Evolutionary conservation across 1,139 yeast genomes (phyloP), one percentile per base, ranked within the genome.

Genomic region (Scheffersomyces quercinus): DNA sequence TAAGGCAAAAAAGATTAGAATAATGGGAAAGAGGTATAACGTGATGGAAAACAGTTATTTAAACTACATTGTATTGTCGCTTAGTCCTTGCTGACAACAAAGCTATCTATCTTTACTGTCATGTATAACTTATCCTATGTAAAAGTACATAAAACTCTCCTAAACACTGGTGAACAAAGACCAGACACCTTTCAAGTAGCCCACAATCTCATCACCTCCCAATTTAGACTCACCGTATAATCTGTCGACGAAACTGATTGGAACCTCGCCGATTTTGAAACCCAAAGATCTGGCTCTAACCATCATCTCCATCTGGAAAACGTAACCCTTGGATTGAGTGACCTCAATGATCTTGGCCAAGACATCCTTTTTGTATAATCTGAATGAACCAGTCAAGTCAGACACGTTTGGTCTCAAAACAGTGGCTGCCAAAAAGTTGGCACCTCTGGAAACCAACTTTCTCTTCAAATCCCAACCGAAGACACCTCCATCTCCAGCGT

Each of bases 241-340:
- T 62, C 95, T 77, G 65, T 86, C 95, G 38, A 86, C 93, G 58
- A 86, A 86, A 49, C 82, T 79, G 52, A 86, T 86, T 41, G 93
- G 93, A 32, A 85, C 91, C 62, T 86, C 95, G 28, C 87, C 93
- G 55, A 86, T 84, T 28, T 81, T 73, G 66, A 79, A 84, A 11
- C 85, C 87, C 62, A 84, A 70, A 30, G 84, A 73, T 56, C 88
- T 77, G 37, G 95, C 95, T 52, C 93, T 78, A 33, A 85, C 95
- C 83, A 85, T 84, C 91, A 86, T 85, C 65, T 86, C 95, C 95
- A 86, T 86, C 68, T 86, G 95, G 79, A 86, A 86, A 40, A 86
- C 95, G 55, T 86, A 86, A 38, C 95, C 95, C 69, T 86, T 86
- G 38, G 88, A 81, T 64, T 81, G 77, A 43, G 93, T 85, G 43